Evolutionary conservation across 2,329 filamentous ascomycete species (phyloP).

Genomic region (Albifimbria verrucaria): DNA sequence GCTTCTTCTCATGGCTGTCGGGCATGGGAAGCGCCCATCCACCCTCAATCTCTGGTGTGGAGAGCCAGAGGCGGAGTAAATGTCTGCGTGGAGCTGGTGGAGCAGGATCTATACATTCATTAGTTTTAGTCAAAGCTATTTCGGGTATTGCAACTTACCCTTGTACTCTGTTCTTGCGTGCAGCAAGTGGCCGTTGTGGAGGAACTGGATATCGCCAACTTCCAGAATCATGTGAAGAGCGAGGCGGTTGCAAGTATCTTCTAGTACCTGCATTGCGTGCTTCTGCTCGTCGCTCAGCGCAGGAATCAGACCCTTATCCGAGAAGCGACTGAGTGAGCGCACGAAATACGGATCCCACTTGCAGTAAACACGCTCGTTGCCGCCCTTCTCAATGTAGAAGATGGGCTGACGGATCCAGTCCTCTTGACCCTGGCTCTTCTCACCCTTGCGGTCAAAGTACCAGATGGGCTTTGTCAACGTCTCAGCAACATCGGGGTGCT

Average conservation of each 20-base stretch:
- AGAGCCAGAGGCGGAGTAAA: conserved; percentile 80
- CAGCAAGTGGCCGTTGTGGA: conserved; percentile 75
- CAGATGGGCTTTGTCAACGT: conserved; percentile 74
- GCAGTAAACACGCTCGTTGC: conserved; percentile 49
- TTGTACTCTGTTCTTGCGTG: conserved; percentile 81
- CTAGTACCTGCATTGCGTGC: conserved; percentile 58
- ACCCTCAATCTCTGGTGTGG: conserved; percentile 76
- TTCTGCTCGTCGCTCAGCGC: conserved; percentile 66
- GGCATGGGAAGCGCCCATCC: conserved; percentile 83
- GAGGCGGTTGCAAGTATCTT: conserved; percentile 69
- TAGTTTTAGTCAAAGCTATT: conserved; percentile 7
- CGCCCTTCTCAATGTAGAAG: conserved; percentile 71
- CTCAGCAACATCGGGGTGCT: conserved; percentile 76
- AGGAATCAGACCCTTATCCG: conserved; percentile 69
- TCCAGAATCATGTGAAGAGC: conserved; percentile 83
- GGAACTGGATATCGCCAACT: conserved; percentile 83
- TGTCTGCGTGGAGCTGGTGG: conserved; percentile 70
- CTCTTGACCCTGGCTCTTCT: conserved; percentile 70
- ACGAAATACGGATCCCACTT: conserved; percentile 94
- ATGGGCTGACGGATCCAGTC: conserved; percentile 70
- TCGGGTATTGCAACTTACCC: conserved; percentile 7
- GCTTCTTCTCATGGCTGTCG: conserved; percentile 79
- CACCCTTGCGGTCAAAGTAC: conserved; percentile 92
- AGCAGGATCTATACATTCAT: conserved; percentile 41
- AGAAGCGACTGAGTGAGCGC: conserved; percentile 71